A percentile compares a stretch with the other conserved stretches of the same genome.
phyloP scores from a whole-genome alignment of 2,329 filamentous ascomycete genomes.

The Apiospora sp. region DNA sequence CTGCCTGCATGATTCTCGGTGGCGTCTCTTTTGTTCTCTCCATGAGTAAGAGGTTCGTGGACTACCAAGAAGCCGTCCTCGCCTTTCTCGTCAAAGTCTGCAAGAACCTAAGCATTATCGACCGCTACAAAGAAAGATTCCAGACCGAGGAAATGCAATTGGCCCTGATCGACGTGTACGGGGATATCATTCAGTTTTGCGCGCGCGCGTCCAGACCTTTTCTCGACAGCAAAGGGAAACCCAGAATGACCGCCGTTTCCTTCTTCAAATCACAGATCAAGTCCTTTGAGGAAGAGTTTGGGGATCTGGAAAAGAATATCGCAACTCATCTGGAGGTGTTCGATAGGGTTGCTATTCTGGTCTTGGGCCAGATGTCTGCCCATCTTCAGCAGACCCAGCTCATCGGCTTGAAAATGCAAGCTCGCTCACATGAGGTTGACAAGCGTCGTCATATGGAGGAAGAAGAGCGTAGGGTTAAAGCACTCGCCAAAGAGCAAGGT shows the following conservation, averaged over 20 bases:
- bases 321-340: not conserved
- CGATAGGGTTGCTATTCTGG: not conserved
- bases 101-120: not conserved
- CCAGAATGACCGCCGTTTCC: not conserved
- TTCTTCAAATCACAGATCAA: not conserved
- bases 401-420: not conserved
- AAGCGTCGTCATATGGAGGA: not conserved
- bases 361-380: not conserved
- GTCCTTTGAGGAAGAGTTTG: not conserved
- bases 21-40: not conserved
- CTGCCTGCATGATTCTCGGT: slow-evolving; percentile 4
- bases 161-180: not conserved
- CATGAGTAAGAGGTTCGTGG: not conserved
- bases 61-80: not conserved
- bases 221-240: not conserved
- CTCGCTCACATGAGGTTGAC: not conserved
- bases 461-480: not conserved
- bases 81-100: not conserved
- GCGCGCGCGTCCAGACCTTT: not conserved
- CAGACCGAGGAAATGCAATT: not conserved
- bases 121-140: not conserved
- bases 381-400: not conserved
- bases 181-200: not conserved
- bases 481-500: not conserved
- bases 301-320: not conserved